These are phyloP conservation scores for Clonostachys solani DNA, from an alignment of 2,329 filamentous ascomycete genomes.

Conservation along the genomic window DNA sequence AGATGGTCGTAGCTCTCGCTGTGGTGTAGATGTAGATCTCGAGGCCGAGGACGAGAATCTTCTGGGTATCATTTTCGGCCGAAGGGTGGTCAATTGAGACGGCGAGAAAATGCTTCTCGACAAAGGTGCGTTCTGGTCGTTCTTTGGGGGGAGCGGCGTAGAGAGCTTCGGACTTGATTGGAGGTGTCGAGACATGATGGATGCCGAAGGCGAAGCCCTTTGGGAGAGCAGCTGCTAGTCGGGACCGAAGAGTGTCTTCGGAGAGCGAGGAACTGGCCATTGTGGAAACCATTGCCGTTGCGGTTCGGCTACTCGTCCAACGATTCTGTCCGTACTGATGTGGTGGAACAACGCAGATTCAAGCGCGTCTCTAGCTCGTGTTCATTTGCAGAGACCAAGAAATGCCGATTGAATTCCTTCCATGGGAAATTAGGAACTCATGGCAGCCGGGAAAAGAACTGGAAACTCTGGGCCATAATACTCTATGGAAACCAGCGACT, in stretches of 20 bases:
- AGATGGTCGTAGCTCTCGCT: slow-evolving; percentile 75
- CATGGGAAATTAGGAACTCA: too few relatives aligned
- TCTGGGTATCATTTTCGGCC: slow-evolving; percentile 20
- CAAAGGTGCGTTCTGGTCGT: slow-evolving; percentile 72
- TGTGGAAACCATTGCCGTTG: too few relatives aligned
- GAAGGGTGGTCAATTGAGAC: slow-evolving; percentile 37
- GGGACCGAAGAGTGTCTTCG: slow-evolving; percentile 5
- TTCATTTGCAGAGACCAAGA: too few relatives aligned
- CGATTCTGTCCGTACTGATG: too few relatives aligned
- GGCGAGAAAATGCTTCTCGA: slow-evolving; percentile 75
- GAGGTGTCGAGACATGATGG: slow-evolving; percentile 85
- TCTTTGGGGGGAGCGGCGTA: slow-evolving; percentile 73
- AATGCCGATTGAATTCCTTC: too few relatives aligned
- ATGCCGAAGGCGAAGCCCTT: slow-evolving; percentile 58
- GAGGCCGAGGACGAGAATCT: slow-evolving; percentile 75
- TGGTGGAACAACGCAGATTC: too few relatives aligned
- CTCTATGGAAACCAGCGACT: too few relatives aligned
- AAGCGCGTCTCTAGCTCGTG: too few relatives aligned
- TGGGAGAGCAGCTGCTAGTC: slow-evolving; percentile 47
- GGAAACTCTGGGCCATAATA: too few relatives aligned
- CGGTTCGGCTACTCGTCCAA: too few relatives aligned
- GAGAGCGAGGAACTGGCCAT: too few relatives aligned
- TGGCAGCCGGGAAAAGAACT: too few relatives aligned
- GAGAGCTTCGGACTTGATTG: slow-evolving; percentile 68
- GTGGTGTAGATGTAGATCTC: slow-evolving; percentile 89